Percentiles rank a stretch among this genome's conserved stretches.
phyloP scores from a whole-genome alignment of 2,329 filamentous ascomycete species.

The Botrytis tulipae region DNA sequence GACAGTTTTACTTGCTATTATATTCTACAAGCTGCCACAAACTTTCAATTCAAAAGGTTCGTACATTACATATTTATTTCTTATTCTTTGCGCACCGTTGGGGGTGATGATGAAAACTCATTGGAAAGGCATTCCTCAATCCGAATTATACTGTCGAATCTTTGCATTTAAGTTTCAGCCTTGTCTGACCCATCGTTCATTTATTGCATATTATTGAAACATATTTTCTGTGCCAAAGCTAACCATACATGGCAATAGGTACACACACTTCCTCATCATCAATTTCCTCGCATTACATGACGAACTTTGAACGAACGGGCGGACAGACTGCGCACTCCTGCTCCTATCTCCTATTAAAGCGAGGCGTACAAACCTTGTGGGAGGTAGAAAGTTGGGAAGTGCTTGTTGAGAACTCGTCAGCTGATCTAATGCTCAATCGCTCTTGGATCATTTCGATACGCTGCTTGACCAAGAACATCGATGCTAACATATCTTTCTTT shows the following conservation, averaged over 20 bases:
- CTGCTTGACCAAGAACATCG: constrained; percentile 10
- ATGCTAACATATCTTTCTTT: constrained; percentile 26
- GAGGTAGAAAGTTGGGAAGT: constrained; percentile 39
- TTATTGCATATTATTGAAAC: not conserved
- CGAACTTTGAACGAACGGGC: constrained; percentile 48
- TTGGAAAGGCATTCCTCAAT: constrained; percentile 42
- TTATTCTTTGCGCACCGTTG: constrained; percentile 17
- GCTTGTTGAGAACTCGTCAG: constrained; percentile 47
- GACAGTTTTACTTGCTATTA: not conserved
- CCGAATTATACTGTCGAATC: constrained; percentile 42
- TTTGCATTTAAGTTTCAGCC: constrained; percentile 45
- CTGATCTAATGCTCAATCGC: constrained; percentile 39
- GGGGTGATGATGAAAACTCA: constrained; percentile 40
- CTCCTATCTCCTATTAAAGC: constrained; percentile 40
- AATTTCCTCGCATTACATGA: constrained; percentile 39
- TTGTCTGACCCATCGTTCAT: constrained; percentile 43
- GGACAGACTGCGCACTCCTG: constrained; percentile 44
- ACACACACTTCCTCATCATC: constrained; percentile 27
- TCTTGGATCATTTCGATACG: constrained; percentile 24
- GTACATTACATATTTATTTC: constrained; percentile 26
- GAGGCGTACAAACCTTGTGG: constrained; percentile 44
- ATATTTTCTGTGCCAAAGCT: constrained; percentile 13
- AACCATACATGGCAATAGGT: constrained; percentile 34
- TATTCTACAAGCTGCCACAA: not conserved
- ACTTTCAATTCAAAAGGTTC: constrained; percentile 33